Base-by-base conservation (phyloP, 1,284 basidiomycete species). In the Cutaneotrichosporon curvatum region DNA sequence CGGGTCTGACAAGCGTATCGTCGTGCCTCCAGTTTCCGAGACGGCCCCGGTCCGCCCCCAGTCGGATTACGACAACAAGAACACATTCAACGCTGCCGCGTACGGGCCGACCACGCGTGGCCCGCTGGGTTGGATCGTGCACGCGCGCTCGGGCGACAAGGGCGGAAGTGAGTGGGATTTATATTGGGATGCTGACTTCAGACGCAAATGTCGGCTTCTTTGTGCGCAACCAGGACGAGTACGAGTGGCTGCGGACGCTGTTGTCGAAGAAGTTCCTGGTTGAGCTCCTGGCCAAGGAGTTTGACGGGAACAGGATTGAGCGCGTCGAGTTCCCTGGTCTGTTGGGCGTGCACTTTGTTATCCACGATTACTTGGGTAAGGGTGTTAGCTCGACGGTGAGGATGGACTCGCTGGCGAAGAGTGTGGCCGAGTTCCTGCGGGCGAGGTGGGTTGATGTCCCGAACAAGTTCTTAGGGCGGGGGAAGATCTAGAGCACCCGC, bases 341-440 rank as follows among this genome's bases (percentile, higher is more conserved):
- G 25, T 44, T 47, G 16, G 56, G 60, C 4, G 62, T 68, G 18
- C 64, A 68, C 45, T 57, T 62, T 25, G 65, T 60, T 32, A 53
- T 59, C 5, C 65, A 59, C 37, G 65, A 66, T 37, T 67, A 68
- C 43, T 60, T 65, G 21, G 63, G 55, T 19, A 53, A 57, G 39
- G 52, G 52, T 10, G 52, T 50, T 5, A 37, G 36, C 18, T 37
- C 40, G 7, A 53, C 55, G 2, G 41, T 37, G 10, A n/a, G 53
- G 8, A 39, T 55, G 35, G 49, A 51, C 41, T 38, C 22, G 12
- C 46, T 55, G 18, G 53, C 53, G 4, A 51, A 55, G 47, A 37
- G 45, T n/a, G 48, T 54, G 11, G 52, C 52, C 4, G 52, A 54
- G 45, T 54, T 38, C 34, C 32, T 54, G 10, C 39, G 52, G 8